Percentiles rank a stretch among this genome's conserved stretches.
Evolutionary conservation across 371 early-diverging fungal species (phyloP).

Genomic region (Dichotomocladium elegans): DNA sequence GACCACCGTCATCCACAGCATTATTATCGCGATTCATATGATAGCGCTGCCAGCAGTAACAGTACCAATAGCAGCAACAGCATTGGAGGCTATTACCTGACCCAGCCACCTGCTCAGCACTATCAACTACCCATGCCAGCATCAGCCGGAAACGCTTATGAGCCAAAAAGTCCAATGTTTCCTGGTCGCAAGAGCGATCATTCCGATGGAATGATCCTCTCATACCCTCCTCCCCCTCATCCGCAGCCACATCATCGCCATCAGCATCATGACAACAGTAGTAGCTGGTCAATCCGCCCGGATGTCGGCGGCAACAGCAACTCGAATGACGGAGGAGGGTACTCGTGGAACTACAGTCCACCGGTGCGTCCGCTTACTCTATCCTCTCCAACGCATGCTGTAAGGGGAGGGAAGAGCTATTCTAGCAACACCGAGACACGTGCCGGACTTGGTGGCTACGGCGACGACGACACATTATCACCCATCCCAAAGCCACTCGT

Average conservation of each 20-base stretch:
- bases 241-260: background rate
- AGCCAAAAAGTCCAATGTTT: background rate
- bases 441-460: background rate
- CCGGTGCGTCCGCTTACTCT: conserved; percentile 1
- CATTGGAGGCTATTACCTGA: background rate
- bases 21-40: background rate
- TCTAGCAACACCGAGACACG: conserved; percentile 2
- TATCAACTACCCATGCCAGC: background rate
- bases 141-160: background rate
- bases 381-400: conserved; percentile 3
- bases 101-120: no score
- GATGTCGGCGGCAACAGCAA: background rate
- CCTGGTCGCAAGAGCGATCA: background rate
- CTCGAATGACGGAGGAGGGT: no score
- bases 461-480: background rate
- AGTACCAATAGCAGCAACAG: background rate
- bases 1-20: background rate
- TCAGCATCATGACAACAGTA: background rate
- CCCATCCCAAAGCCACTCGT: background rate
- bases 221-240: background rate
- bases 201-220: background rate
- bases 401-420: conserved; percentile 1
- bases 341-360: conserved; percentile 3
- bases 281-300: no score
- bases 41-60: background rate